Evolutionary conservation across 768 basidiomycete species (phyloP).

Genomic region (Lanmaoa pseudosensibilis): DNA sequence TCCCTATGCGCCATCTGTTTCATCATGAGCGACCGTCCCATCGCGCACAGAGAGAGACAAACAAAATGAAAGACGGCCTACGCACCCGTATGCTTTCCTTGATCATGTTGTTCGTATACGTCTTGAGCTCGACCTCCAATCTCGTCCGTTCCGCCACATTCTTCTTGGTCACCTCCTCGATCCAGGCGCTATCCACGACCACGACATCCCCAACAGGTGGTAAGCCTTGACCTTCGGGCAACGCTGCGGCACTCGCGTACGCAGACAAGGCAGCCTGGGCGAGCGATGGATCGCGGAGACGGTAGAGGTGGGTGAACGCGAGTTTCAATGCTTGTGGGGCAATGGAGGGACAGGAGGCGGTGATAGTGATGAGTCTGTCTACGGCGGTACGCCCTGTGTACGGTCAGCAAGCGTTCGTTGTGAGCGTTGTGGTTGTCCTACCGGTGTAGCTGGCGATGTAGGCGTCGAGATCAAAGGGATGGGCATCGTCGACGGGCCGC

Average conservation of each 20-base stretch:
- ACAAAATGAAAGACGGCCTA: neutral
- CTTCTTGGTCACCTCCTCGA: constrained; percentile 62
- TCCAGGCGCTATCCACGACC: constrained; percentile 66
- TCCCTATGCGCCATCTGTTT: constrained; percentile 88
- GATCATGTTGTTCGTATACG: constrained; percentile 95
- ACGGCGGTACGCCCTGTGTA: constrained; percentile 70
- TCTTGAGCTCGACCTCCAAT: constrained; percentile 92
- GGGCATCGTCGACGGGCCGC: constrained; percentile 67
- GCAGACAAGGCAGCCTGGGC: constrained; percentile 51
- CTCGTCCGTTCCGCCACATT: constrained; percentile 77
- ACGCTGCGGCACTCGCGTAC: constrained; percentile 49
- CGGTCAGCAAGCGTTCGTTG: neutral
- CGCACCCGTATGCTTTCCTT: constrained; percentile 95
- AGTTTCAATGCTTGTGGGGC: constrained; percentile 71
- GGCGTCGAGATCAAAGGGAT: constrained; percentile 85
- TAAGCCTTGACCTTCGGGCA: constrained; percentile 37
- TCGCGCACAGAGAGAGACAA: neutral
- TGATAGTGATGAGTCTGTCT: constrained; percentile 70
- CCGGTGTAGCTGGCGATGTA: constrained; percentile 79
- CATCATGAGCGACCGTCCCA: neutral
- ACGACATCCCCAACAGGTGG: constrained; percentile 51
- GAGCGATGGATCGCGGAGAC: constrained; percentile 66
- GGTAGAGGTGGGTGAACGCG: constrained; percentile 61
- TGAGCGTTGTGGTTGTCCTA: constrained; percentile 25
- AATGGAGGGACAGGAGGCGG: constrained; percentile 61